A percentile compares a stretch with the other conserved stretches of the same genome.
phyloP scores from a whole-genome alignment of 192 early-diverging fungal species.

The Backusella circina region DNA sequence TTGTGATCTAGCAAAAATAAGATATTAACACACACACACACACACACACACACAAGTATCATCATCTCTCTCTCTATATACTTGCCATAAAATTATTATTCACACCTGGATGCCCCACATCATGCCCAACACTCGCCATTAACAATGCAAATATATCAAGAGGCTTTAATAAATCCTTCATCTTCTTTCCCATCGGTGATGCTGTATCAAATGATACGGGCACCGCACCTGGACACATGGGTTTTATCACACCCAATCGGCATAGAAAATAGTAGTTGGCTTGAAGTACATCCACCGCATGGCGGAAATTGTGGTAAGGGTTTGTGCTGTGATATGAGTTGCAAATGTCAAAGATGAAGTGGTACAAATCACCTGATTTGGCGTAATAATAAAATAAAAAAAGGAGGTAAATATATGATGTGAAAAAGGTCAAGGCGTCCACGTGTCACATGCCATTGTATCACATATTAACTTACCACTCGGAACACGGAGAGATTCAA shows the following conservation, averaged over 20 bases:
- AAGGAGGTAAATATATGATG: not conserved
- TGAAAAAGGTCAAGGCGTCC: slow-evolving; percentile 7
- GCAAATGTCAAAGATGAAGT: slow-evolving; percentile 12
- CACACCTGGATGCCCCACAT: slow-evolving; percentile 90
- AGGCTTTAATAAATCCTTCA: slow-evolving; percentile 43
- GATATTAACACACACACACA: too few species aligned
- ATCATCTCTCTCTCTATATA: too few species aligned
- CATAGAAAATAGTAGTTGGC: slow-evolving; percentile 82
- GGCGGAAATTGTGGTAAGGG: slow-evolving; percentile 92
- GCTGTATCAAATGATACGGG: not conserved
- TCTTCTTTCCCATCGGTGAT: not conserved
- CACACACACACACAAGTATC: not conserved
- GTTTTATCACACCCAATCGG: slow-evolving; percentile 49
- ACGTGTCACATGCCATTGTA: slow-evolving; percentile 7
- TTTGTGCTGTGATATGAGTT: slow-evolving; percentile 62
- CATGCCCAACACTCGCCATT: slow-evolving; percentile 74
- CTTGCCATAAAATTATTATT: slow-evolving; percentile 87
- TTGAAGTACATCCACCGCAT: slow-evolving; percentile 93
- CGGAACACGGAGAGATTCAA: slow-evolving; percentile 57
- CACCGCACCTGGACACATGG: not conserved
- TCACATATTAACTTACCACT: slow-evolving; percentile 37
- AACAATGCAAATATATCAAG: slow-evolving; percentile 69
- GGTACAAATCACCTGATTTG: slow-evolving; percentile 4
- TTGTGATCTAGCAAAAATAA: slow-evolving; percentile 51
- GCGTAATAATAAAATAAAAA: not conserved